phyloP scores from a whole-genome alignment of 2,329 filamentous ascomycete genomes.

The Xylaria sp. region DNA sequence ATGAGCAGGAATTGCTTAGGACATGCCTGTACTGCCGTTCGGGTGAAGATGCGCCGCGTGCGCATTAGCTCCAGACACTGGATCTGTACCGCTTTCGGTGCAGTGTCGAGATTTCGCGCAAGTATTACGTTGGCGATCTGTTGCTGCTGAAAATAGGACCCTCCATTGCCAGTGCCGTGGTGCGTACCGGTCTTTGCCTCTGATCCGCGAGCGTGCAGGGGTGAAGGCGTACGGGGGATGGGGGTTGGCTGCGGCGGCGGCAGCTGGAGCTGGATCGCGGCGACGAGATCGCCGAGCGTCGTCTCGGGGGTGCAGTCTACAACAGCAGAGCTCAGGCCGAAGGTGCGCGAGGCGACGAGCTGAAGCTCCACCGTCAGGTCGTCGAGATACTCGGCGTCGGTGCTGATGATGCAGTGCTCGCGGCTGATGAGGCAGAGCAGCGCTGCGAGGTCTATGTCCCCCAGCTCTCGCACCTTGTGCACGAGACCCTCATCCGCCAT shows the following conservation, averaged over 20 bases:
- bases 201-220: conserved; percentile 39
- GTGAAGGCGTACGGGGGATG: conserved; percentile 41
- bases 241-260: conserved; percentile 38
- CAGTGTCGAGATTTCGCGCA: conserved; percentile 79
- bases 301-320: conserved; percentile 78
- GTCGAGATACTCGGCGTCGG: conserved; percentile 69
- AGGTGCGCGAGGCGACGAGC: conserved; percentile 75
- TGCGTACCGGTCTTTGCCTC: conserved; percentile 35
- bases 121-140: conserved; percentile 83
- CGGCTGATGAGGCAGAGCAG: conserved; percentile 82
- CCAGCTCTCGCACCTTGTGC: conserved; percentile 78
- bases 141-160: conserved; percentile 29
- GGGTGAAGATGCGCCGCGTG: conserved; percentile 79
- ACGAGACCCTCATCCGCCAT: conserved; percentile 73
- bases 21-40: conserved; percentile 76
- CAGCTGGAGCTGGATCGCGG: conserved; percentile 68
- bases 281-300: conserved; percentile 83
- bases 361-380: conserved; percentile 78
- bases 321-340: conserved; percentile 75
- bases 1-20: conserved; percentile 84
- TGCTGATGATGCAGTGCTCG: conserved; percentile 90
- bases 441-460: conserved; percentile 87
- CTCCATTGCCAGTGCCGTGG: background rate
- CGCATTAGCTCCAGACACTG: conserved; percentile 83
- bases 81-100: conserved; percentile 81